Conservation (phyloP, 2,329 filamentous ascomycete genomes). For the Colletotrichum gloeosporioides region DNA sequence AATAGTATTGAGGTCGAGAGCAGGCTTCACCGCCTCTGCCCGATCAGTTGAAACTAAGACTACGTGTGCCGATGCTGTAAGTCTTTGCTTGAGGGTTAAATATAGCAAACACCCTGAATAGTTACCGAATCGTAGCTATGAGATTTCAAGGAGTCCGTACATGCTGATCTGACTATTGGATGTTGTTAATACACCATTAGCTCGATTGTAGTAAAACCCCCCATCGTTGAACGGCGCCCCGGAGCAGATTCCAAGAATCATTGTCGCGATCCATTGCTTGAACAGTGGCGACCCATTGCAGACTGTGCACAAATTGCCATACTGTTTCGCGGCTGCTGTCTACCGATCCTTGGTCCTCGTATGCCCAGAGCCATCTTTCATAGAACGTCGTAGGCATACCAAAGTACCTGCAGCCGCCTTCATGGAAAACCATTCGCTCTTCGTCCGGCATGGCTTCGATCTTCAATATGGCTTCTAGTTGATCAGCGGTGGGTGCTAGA, state of each 20-base stretch:
- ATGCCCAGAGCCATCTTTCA: not conserved
- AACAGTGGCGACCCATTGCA: not conserved
- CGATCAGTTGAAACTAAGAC: not conserved
- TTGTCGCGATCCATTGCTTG: not conserved
- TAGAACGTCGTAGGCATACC: not conserved
- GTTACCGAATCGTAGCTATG: not conserved
- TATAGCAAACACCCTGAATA: not conserved
- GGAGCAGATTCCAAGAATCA: no score
- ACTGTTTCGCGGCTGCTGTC: not conserved
- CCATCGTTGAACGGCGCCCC: not conserved
- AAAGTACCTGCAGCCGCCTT: not conserved
- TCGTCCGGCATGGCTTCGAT: not conserved
- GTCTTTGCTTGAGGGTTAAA: not conserved
- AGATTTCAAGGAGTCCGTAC: not conserved
- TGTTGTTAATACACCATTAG: not conserved
- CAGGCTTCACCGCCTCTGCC: not conserved
- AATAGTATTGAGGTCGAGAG: not conserved
- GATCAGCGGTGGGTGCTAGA: not conserved
- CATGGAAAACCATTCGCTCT: not conserved
- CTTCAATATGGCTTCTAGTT: not conserved
- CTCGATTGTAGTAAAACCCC: not conserved
- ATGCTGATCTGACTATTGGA: not conserved
- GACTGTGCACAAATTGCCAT: not conserved
- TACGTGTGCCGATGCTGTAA: not conserved
- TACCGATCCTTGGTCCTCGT: not conserved